Evolutionary conservation across 495 filamentous ascomycete species (phyloP).

Genomic region (Podospora australis): DNA sequence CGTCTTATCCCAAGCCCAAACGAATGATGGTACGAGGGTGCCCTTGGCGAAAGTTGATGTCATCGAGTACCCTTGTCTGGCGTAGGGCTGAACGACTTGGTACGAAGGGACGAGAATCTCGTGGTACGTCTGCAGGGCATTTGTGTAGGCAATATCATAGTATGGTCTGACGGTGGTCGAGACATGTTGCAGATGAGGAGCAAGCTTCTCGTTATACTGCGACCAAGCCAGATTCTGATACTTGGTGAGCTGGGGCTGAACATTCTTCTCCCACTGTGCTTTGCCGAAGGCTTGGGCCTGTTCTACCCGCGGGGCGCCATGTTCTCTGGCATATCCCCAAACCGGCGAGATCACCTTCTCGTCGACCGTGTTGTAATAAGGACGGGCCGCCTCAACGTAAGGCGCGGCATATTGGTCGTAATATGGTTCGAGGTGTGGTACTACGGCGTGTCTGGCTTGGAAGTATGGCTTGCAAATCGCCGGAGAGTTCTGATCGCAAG

Average conservation of each 20-base stretch:
- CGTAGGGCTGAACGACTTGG: slow-evolving; percentile 63
- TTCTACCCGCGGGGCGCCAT: slow-evolving; percentile 71
- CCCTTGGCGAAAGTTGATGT: slow-evolving; percentile 59
- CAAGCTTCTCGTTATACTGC: slow-evolving; percentile 63
- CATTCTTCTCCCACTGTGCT: slow-evolving; percentile 68
- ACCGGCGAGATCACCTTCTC: slow-evolving; percentile 60
- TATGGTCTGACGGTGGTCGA: slow-evolving; percentile 58
- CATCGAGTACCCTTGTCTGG: slow-evolving; percentile 58
- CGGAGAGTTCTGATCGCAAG: slow-evolving; percentile 64
- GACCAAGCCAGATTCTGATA: slow-evolving; percentile 51
- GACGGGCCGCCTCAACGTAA: slow-evolving; percentile 68
- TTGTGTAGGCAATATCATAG: slow-evolving; percentile 56
- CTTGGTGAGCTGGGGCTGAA: slow-evolving; percentile 66
- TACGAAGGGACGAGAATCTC: slow-evolving; percentile 71
- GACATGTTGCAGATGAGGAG: slow-evolving; percentile 64
- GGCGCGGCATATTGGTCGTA: slow-evolving; percentile 78
- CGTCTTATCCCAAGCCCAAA: slow-evolving; percentile 60
- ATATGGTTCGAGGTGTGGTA: slow-evolving; percentile 78
- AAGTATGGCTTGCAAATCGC: slow-evolving; percentile 81
- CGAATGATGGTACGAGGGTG: slow-evolving; percentile 66
- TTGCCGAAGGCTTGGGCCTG: slow-evolving; percentile 56
- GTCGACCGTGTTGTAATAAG: slow-evolving; percentile 65
- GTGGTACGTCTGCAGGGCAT: slow-evolving; percentile 59
- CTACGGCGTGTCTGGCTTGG: slow-evolving; percentile 55
- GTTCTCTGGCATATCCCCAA: slow-evolving; percentile 56